Evolutionary conservation across 257 asterid genomes (phyloP).

Genomic region (Lycium barbarum): DNA sequence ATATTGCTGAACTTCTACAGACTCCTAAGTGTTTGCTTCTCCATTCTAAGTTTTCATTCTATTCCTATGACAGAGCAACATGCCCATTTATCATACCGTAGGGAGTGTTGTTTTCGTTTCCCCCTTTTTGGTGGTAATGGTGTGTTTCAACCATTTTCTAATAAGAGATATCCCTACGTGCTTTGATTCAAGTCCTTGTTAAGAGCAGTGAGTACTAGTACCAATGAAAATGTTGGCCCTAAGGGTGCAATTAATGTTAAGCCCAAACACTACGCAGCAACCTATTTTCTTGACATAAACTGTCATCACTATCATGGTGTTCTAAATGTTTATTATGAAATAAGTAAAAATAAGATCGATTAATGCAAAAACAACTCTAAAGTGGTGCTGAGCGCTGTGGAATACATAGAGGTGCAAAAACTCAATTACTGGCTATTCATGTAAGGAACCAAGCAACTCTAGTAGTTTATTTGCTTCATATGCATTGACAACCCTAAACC

Average conservation of each 20-base stretch:
- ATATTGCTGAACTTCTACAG: background rate
- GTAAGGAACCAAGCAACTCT: background rate
- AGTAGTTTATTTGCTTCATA: background rate
- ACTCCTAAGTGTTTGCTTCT: background rate
- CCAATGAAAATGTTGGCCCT: background rate
- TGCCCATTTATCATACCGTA: background rate
- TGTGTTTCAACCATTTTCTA: background rate
- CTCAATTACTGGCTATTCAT: background rate
- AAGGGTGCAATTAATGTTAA: background rate
- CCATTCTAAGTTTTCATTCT: background rate
- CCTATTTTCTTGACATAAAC: background rate
- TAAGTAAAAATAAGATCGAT: background rate
- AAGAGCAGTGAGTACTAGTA: background rate
- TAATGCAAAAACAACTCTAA: background rate
- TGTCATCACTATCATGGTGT: constrained; percentile 2
- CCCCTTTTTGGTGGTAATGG: background rate
- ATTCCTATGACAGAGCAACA: background rate
- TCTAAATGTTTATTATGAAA: background rate
- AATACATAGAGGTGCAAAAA: constrained; percentile 5
- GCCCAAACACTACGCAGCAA: background rate
- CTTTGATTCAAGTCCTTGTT: background rate
- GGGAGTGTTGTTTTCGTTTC: background rate
- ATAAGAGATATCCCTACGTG: background rate
- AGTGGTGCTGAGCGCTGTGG: background rate
- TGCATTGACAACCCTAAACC: background rate